Percentiles rank a stretch among this genome's conserved stretches.
Evolutionary conservation across 1,284 basidiomycete species (phyloP).

Genomic region (Boletus mariae): DNA sequence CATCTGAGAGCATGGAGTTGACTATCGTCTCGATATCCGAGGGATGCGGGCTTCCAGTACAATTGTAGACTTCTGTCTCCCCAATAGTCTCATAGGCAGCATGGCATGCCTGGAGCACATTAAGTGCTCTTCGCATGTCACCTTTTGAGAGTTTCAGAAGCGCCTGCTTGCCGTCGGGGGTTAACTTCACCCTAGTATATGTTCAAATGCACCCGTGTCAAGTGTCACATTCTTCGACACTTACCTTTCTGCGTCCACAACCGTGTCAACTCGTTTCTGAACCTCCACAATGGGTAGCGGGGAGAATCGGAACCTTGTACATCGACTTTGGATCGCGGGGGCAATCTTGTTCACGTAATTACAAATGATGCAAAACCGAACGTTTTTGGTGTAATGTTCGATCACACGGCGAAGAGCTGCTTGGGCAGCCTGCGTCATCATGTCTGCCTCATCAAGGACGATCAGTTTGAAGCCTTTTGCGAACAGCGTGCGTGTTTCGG

Average conservation of each 20-base stretch:
- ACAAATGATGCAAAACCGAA: conserved; percentile 99
- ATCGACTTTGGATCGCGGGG: conserved; percentile 97
- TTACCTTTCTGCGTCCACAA: conserved; percentile 85
- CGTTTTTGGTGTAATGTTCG: conserved; percentile 98
- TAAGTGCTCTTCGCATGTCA: conserved; percentile 96
- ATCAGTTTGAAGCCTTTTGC: conserved; percentile 97
- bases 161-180: conserved; percentile 83
- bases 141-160: conserved; percentile 91
- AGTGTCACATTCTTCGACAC: conserved; percentile 24
- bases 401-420: conserved; percentile 95
- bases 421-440: conserved; percentile 99
- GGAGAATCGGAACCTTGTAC: conserved; percentile 97
- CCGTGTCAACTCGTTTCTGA: conserved; percentile 74
- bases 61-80: conserved; percentile 93
- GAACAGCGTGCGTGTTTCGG: conserved; percentile 90
- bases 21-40: conserved; percentile 91
- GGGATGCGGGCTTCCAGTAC: conserved; percentile 95
- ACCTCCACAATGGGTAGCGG: conserved; percentile 87
- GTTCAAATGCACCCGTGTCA: conserved; percentile 3
- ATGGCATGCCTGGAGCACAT: conserved; percentile 96
- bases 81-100: conserved; percentile 90
- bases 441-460: conserved; percentile 97
- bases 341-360: conserved; percentile 99
- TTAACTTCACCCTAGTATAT: conserved; percentile 73
- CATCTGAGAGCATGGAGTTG: conserved; percentile 93